Base-by-base conservation (phyloP, 768 basidiomycete species). In the Kwoniella dendrophila region DNA sequence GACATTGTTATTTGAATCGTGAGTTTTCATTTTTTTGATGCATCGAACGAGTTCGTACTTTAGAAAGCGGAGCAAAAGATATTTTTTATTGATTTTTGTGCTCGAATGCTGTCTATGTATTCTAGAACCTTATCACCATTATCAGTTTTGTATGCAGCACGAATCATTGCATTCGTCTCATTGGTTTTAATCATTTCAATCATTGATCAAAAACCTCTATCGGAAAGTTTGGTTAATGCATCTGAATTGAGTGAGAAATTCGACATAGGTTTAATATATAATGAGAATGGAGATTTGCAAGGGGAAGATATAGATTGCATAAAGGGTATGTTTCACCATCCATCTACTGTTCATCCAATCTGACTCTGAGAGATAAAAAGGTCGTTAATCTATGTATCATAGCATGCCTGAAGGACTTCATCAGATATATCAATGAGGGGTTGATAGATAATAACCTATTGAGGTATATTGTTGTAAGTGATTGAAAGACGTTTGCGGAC, bases 111-210 rank as follows among this genome's bases (percentile, higher is more conserved):
- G 36, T 18, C 36, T 38, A n/a, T n/a, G n/a, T n/a, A n/a, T 38
- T 22, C 20, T 20, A 78, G 73, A 20, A 59, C 59, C 38, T 26
- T 66, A 16, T 51, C 65, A 2, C 77, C 74, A 3, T 40, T 72
- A 6, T 52, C 65, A 27, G 44, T 77, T 11, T 55, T 78, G 4
- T 60, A 66, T 45, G 68, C 49, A 4, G 67, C 72, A 0, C 47
- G 50, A 12, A 59, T 74, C 44, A 48, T 73, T 50, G 72, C 75
- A 4, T 72, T 68, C 45, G 48, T 64, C 1, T 45, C 59, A 3
- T 48, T 74, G 36, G 22, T 47, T 11, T 34, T 78, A 27, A 47
- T 72, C 16, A 45, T 69, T 24, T 24, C 58, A 1, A 44, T 69
- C 1, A 22, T 55, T 30, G 55, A 62, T 16, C 52, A 56, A 36